Evolutionary conservation across 352 stramenopile species (phyloP).

Genomic region (Elongisporangium anandrum): DNA sequence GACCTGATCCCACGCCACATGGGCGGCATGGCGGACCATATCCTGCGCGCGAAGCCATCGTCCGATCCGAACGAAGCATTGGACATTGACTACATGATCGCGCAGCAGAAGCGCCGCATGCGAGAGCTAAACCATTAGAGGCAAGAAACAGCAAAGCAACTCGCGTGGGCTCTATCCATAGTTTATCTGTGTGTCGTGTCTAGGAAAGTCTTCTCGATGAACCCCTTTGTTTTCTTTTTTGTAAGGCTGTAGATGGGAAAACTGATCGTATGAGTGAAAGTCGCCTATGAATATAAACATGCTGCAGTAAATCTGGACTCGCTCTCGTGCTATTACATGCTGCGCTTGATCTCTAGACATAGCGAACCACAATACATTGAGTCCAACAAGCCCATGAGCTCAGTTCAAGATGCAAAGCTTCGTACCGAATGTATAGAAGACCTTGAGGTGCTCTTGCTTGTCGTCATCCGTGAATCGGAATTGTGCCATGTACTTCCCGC

Average conservation of each 20-base stretch:
- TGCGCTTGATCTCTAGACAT: slow-evolving; percentile 52
- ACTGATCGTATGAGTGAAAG: neutral
- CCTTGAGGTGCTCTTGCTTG: slow-evolving; percentile 58
- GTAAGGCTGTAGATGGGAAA: neutral
- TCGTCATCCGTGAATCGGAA: slow-evolving; percentile 75
- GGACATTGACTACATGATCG: slow-evolving; percentile 55
- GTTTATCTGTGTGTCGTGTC: neutral
- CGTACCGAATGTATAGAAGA: slow-evolving; percentile 76
- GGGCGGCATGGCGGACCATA: slow-evolving; percentile 34
- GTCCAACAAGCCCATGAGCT: neutral
- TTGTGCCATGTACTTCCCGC: slow-evolving; percentile 82
- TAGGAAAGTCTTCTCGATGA: too few species aligned
- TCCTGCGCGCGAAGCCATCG: slow-evolving; percentile 18
- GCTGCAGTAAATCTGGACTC: neutral
- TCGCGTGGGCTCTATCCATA: neutral
- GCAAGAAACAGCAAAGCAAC: too few species aligned
- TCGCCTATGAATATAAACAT: neutral
- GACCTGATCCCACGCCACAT: slow-evolving; percentile 53
- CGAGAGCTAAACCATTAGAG: slow-evolving; percentile 19
- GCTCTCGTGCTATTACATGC: neutral
- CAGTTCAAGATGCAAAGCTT: slow-evolving; percentile 1
- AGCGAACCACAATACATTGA: neutral
- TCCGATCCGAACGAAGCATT: slow-evolving; percentile 21
- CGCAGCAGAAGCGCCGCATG: slow-evolving; percentile 48
- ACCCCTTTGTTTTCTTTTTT: too few species aligned